Base-by-base conservation (phyloP, 1,139 yeast genomes). In the Yamadazyma epiphylla region DNA sequence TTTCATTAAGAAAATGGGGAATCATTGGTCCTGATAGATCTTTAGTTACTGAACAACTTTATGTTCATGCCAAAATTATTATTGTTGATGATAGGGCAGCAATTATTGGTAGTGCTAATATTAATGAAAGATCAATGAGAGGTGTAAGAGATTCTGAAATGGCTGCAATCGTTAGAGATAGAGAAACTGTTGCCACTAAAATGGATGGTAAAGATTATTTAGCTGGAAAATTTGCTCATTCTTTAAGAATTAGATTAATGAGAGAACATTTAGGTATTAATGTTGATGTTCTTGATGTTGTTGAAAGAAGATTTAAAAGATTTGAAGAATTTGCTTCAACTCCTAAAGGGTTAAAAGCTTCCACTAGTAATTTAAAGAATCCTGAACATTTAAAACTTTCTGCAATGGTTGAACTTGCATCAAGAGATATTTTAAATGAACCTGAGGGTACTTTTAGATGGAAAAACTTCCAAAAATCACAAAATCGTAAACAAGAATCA, bases 201-300 rank as follows among this genome's bases (percentile, higher is more conserved):
- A 89, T 94, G 96, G 82, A 78, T 39, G 96, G 95, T 2, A 63
- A 77, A 47, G 84, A 86, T 0, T 89, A 75, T 52, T 58, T 69
- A 39, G 98, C 91, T 1, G 94, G 88, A 2, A 80, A 78, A 44
- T 94, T 91, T 64, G 88, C 97, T 0, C 95, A 88, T 54, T 82
- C 94, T 3, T 63, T 94, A 40, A 70, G 99, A 50, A 75, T 88
- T 64, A 71, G 97, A 39, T 68, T 94, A 29, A 91, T 94, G 98
- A 74, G 98, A 42, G 99, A 94, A 52, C 98, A 94, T 57, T 55
- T 94, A 21, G 99, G 98, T 13, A 81, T 94, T 29, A 91, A 86
- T 54, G 91, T 89, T 27, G 98, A 94, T 56, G 68, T 82, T 16
- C 61, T 91, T 24, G 98, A 91, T 39, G 60, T 83, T 27, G 85